Evolutionary conservation across 352 stramenopile genomes (phyloP).

Genomic region (Globisporangium abappressorium): DNA sequence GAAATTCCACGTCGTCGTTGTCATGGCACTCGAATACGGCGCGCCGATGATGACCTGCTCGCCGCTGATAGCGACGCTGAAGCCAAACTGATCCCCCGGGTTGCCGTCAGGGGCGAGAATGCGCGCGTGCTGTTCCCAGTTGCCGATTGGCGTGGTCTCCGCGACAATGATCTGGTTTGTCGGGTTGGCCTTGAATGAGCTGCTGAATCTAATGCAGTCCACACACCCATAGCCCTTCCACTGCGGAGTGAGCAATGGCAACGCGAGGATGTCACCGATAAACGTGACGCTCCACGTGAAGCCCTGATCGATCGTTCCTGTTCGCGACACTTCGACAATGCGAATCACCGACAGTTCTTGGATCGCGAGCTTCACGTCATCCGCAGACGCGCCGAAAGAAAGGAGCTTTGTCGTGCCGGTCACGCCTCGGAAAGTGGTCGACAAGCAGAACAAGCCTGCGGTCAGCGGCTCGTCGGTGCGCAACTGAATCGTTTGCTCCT

Average conservation of each 20-base stretch:
- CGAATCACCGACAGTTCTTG: constrained; percentile 78
- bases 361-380: constrained; percentile 73
- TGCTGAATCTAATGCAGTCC: constrained; percentile 77
- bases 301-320: constrained; percentile 67
- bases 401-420: constrained; percentile 57
- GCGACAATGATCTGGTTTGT: constrained; percentile 51
- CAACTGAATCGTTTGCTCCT: constrained; percentile 65
- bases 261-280: constrained; percentile 63
- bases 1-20: constrained; percentile 96
- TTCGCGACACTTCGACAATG: constrained; percentile 77
- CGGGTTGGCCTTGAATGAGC: constrained; percentile 49
- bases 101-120: constrained; percentile 71
- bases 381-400: constrained; percentile 59
- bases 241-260: constrained; percentile 54
- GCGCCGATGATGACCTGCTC: constrained; percentile 80
- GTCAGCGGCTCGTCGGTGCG: constrained; percentile 59
- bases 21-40: constrained; percentile 56
- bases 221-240: constrained; percentile 66
- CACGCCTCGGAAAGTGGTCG: constrained; percentile 55
- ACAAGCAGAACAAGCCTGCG: constrained; percentile 73
- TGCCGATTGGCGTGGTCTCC: constrained; percentile 46
- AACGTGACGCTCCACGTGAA: constrained; percentile 85
- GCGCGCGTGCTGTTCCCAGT: constrained; percentile 60
- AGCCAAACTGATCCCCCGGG: constrained; percentile 70
- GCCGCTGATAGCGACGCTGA: constrained; percentile 67